phyloP scores from a whole-genome alignment of 2,329 filamentous ascomycete species.

The Venturia nashicola region DNA sequence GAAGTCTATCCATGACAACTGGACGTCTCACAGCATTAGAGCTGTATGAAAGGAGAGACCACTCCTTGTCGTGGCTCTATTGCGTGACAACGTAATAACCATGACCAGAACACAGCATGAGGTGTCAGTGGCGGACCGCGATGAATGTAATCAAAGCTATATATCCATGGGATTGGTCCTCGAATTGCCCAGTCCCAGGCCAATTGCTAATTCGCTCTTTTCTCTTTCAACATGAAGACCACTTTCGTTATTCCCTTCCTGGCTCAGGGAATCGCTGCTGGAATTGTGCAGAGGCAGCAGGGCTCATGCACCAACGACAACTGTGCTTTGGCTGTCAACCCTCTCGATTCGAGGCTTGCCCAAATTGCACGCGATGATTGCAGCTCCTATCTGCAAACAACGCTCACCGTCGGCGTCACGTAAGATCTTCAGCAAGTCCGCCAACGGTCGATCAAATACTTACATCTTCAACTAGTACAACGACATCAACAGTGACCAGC shows the following conservation, averaged over 20 bases:
- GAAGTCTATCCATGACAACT: background rate
- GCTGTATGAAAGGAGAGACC: background rate
- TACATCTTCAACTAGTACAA: background rate
- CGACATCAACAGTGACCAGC: background rate
- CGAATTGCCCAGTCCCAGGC: background rate
- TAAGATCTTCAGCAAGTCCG: background rate
- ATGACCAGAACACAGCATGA: conserved; percentile 49
- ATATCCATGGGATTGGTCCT: background rate
- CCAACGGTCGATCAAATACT: background rate
- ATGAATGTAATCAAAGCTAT: background rate
- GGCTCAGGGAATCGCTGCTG: background rate
- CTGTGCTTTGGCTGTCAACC: background rate
- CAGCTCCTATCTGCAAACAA: background rate
- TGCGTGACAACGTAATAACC: conserved; percentile 43
- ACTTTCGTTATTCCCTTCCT: background rate
- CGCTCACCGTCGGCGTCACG: background rate
- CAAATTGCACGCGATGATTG: background rate
- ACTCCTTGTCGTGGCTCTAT: background rate
- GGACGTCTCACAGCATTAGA: conserved; percentile 2
- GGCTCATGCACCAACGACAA: background rate
- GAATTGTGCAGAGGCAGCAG: background rate
- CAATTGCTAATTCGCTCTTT: background rate
- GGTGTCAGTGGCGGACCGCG: background rate
- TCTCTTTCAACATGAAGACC: conserved; percentile 1
- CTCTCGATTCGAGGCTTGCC: background rate